Evolutionary conservation across 2,329 filamentous ascomycete species (phyloP).

Genomic region (Colletotrichum cereale): DNA sequence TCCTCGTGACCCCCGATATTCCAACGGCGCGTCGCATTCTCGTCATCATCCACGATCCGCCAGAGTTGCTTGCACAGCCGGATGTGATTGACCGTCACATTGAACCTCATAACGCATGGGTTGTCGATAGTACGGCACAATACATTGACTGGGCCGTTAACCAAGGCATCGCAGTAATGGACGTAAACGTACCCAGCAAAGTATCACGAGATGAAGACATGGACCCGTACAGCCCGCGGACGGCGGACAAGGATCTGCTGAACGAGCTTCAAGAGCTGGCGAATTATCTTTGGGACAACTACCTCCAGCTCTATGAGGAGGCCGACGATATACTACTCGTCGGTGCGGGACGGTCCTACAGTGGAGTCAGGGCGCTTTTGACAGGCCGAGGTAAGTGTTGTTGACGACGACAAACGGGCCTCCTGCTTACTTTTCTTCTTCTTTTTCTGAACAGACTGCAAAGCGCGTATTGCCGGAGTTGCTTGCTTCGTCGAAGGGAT

Average conservation of each 20-base stretch:
- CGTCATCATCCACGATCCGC: constrained; percentile 92
- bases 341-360: constrained; percentile 90
- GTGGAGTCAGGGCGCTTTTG: constrained; percentile 84
- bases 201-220: constrained; percentile 72
- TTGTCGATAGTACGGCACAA: constrained; percentile 83
- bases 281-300: constrained; percentile 96
- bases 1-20: constrained; percentile 82
- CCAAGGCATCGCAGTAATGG: constrained; percentile 86
- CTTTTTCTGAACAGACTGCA: constrained; percentile 63
- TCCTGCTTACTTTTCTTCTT: not conserved
- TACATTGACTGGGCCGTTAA: constrained; percentile 87
- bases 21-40: constrained; percentile 76
- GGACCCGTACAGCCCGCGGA: constrained; percentile 60
- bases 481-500: constrained; percentile 86
- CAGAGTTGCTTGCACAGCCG: constrained; percentile 76
- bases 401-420: not conserved
- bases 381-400: constrained; percentile 76
- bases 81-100: constrained; percentile 78
- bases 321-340: constrained; percentile 84
- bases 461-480: constrained; percentile 76
- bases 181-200: constrained; percentile 89
- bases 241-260: constrained; percentile 63
- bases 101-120: constrained; percentile 87
- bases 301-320: constrained; percentile 82
- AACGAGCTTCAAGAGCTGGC: constrained; percentile 79